These are phyloP conservation scores for Penicillium italicum DNA, from an alignment of 2,329 filamentous ascomycete species.

Conservation along the genomic window DNA sequence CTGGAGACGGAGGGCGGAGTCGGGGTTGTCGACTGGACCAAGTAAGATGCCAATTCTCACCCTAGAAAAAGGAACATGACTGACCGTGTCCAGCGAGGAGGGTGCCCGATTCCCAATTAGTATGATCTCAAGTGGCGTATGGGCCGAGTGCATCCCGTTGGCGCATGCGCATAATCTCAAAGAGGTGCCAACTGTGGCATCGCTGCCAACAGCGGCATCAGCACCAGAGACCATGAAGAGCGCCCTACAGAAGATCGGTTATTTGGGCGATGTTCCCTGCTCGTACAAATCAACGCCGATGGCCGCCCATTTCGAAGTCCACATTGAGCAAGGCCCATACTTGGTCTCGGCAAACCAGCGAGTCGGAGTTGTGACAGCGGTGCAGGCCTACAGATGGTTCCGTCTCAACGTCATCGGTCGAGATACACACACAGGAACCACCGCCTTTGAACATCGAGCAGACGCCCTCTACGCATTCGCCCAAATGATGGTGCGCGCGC, in stretches of 20 bases:
- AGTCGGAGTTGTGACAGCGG: constrained; percentile 67
- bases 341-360: constrained; percentile 62
- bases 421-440: constrained; percentile 73
- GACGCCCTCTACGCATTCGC: constrained; percentile 67
- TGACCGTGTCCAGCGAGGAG: constrained; percentile 60
- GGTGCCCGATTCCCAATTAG: constrained; percentile 71
- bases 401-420: constrained; percentile 62
- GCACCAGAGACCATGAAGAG: constrained; percentile 61
- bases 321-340: constrained; percentile 79
- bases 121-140: constrained; percentile 70
- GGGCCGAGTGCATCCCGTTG: constrained; percentile 63
- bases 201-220: constrained; percentile 46
- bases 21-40: constrained; percentile 62
- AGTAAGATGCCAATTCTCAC: constrained; percentile 19
- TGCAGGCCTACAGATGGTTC: constrained; percentile 73
- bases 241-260: constrained; percentile 69
- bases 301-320: constrained; percentile 73
- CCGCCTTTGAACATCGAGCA: constrained; percentile 61
- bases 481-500: constrained; percentile 64
- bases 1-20: constrained; percentile 68
- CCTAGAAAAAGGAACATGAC: background rate
- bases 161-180: constrained; percentile 59
- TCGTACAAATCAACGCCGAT: constrained; percentile 60
- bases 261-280: constrained; percentile 56
- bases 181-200: constrained; percentile 54